Conservation (phyloP, 2,329 filamentous ascomycete species). For the Fusarium tupiense region DNA sequence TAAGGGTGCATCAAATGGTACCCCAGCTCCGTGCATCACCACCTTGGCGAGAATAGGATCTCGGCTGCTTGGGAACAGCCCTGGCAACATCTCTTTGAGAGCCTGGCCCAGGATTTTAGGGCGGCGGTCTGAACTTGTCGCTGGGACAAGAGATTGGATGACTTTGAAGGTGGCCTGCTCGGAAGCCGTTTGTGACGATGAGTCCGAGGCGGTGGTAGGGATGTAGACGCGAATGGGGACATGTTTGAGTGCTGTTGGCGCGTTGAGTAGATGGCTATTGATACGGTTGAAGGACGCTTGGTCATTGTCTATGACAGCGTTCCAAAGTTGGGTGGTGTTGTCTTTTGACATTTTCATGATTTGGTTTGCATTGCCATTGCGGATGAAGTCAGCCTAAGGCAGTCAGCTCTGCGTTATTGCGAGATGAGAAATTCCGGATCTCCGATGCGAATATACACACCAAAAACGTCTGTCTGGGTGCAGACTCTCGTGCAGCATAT, state of each 20-base stretch:
- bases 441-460: neutral
- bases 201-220: conserved; percentile 59
- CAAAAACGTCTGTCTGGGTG: neutral
- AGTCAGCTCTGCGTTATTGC: conserved; percentile 3
- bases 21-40: conserved; percentile 83
- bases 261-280: conserved; percentile 79
- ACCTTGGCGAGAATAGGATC: conserved; percentile 86
- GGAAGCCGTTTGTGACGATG: conserved; percentile 45
- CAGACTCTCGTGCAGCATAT: too few species aligned
- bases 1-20: conserved; percentile 82
- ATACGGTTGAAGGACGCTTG: conserved; percentile 77
- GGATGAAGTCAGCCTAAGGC: conserved; percentile 78
- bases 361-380: conserved; percentile 87
- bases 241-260: conserved; percentile 78
- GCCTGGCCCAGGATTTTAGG: conserved; percentile 75
- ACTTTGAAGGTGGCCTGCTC: conserved; percentile 69
- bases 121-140: conserved; percentile 45
- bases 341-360: conserved; percentile 90
- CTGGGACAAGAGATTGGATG: conserved; percentile 79
- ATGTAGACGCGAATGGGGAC: conserved; percentile 92
- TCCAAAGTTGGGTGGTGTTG: conserved; percentile 85
- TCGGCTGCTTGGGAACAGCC: conserved; percentile 85
- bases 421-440: neutral
- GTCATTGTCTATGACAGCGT: conserved; percentile 81
- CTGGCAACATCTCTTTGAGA: conserved; percentile 78